Evolutionary conservation across 306 rosid species (phyloP).

Genomic region (Quercus aquifolioides): DNA sequence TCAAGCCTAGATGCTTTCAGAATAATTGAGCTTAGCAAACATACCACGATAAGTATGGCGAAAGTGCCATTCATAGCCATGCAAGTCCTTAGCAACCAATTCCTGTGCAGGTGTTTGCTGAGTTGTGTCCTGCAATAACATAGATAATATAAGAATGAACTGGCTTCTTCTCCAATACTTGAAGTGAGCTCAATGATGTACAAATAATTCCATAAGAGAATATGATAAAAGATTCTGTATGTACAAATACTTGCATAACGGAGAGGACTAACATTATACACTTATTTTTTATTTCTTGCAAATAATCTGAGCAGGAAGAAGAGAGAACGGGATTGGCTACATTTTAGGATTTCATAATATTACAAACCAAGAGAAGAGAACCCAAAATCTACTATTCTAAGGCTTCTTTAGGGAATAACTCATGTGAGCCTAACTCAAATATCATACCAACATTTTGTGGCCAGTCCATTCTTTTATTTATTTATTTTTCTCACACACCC

Average conservation of each 20-base stretch:
- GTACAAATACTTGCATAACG: background rate
- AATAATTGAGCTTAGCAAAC: background rate
- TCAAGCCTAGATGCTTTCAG: background rate
- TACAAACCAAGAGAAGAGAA: background rate
- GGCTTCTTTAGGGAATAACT: background rate
- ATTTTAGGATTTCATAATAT: background rate
- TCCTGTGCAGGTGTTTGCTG: conserved; percentile 53
- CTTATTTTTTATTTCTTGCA: background rate
- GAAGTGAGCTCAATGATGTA: background rate
- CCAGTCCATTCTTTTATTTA: background rate
- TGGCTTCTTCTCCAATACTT: background rate
- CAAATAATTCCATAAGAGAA: background rate
- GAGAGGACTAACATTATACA: background rate
- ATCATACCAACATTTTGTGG: background rate
- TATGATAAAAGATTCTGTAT: background rate
- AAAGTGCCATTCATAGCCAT: conserved; percentile 64
- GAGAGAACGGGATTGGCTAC: background rate
- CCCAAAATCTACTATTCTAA: background rate
- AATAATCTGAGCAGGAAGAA: background rate
- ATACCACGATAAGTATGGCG: conserved; percentile 68
- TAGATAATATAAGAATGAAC: conserved; percentile 4
- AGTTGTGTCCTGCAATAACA: conserved; percentile 55
- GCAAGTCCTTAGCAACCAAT: conserved; percentile 60
- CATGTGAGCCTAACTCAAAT: background rate
- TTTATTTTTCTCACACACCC: background rate